Base-by-base conservation (phyloP, 495 filamentous ascomycete genomes). In the Monascus purpureus region DNA sequence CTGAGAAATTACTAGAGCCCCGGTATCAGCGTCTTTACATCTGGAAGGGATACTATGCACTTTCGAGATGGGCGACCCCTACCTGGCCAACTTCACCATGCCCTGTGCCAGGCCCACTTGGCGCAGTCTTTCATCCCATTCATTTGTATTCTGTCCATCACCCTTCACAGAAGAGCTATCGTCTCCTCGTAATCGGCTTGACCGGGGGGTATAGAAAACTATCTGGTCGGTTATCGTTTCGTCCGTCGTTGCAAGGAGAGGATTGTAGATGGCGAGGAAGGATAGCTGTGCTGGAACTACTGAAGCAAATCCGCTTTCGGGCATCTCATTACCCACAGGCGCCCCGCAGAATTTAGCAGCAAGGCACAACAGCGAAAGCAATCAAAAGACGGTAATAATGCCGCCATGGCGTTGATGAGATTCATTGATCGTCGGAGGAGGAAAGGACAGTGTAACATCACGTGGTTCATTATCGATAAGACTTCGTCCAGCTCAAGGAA, bases 41-140 rank as follows among this genome's bases (percentile, higher is more conserved):
- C 22, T 14, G 18, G 13, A 15, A 26, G 23, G 30, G 7, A 16
- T 12, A 32, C 18, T 4, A 17, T n/a, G n/a, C n/a, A n/a, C n/a
- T n/a, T n/a, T n/a, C n/a, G n/a, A n/a, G n/a, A n/a, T n/a, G n/a
- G n/a, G n/a, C n/a, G 15, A 35, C 29, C 35, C 58, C 32, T 52
- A 82, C 77, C 66, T 74, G 40, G 82, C 80, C 58, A 99, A 96
- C 53, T 79, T 80, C 36, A 94, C 83, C 74, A 96, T 93, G 33
- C 86, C 90, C 63, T 99, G 90, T 32, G 90, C 92, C 41, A 97
- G 70, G n/a, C 90, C 90, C 51, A 97, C 82, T 59, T 93, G 84
- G 39, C 92, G 72, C 45, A 96, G 55, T 40, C 70, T 77, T 58
- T 88, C 78, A 50, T 96, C 93, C 37, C 66, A 69, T 32, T 80